A percentile compares a stretch with the other conserved stretches of the same genome.
These are phyloP conservation scores for Capronia americana DNA, from an alignment of 2,329 filamentous ascomycete genomes.

Conservation along the genomic window DNA sequence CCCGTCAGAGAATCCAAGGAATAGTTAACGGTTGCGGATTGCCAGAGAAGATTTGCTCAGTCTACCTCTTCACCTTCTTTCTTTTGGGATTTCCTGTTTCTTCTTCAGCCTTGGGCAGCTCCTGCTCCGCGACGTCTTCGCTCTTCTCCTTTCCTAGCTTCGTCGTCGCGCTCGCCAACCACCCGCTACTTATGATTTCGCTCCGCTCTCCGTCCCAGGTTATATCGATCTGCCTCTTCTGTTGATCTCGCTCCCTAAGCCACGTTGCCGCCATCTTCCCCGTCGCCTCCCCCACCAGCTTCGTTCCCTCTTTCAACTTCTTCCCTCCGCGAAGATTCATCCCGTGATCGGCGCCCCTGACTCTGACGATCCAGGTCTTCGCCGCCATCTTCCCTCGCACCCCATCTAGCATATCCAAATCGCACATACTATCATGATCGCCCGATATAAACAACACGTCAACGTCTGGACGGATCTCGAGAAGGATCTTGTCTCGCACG, in stretches of 20 bases:
- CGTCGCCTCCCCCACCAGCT: slow-evolving; percentile 23
- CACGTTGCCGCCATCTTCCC: slow-evolving; percentile 27
- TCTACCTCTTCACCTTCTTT: background rate
- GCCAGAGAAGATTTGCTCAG: background rate
- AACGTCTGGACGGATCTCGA: slow-evolving; percentile 27
- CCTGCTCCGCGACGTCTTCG: background rate
- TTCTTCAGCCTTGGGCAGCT: background rate
- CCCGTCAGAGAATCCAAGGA: background rate
- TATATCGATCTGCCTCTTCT: slow-evolving; percentile 18
- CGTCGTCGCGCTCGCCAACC: background rate
- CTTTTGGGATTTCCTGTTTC: background rate
- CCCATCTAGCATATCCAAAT: slow-evolving; percentile 22
- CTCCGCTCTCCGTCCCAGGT: slow-evolving; percentile 22
- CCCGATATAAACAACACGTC: slow-evolving; percentile 38
- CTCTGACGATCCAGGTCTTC: slow-evolving; percentile 30
- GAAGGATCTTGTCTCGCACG: slow-evolving; percentile 36
- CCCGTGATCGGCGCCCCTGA: slow-evolving; percentile 38
- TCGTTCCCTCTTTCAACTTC: slow-evolving; percentile 27
- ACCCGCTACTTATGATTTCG: background rate
- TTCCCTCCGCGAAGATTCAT: slow-evolving; percentile 36
- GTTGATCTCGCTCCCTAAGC: slow-evolving; percentile 19
- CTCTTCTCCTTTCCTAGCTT: background rate
- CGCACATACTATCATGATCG: slow-evolving; percentile 37
- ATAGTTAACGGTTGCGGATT: background rate
- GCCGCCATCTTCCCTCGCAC: slow-evolving; percentile 38